These are phyloP conservation scores for Thermothielavioides terrestris DNA, from an alignment of 495 filamentous ascomycete genomes.

Conservation along the genomic window DNA sequence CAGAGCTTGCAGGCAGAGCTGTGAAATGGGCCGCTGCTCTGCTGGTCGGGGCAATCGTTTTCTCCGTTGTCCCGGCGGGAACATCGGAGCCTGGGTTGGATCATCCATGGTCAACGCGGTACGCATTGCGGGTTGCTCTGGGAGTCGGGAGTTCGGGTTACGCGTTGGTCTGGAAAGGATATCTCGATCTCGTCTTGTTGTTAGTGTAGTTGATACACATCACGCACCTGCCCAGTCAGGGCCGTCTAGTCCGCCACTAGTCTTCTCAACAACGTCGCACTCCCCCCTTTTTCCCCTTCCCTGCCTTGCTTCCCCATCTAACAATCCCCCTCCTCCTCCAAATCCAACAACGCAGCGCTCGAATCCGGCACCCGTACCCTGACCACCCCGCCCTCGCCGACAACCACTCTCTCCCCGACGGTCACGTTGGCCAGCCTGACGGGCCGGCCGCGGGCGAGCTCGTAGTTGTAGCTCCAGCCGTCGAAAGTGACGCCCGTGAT, in stretches of 20 bases:
- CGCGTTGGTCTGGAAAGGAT: not conserved
- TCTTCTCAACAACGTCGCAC: not conserved
- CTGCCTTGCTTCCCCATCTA: not conserved
- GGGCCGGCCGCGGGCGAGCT: conserved; percentile 47
- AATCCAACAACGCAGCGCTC: conserved; percentile 43
- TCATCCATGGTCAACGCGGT: too few relatives aligned
- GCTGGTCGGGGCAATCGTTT: not conserved
- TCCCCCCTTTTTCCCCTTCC: not conserved
- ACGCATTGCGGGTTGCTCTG: not conserved
- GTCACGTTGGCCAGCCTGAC: conserved; percentile 51
- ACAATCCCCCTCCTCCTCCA: conserved; percentile 13
- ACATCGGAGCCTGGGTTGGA: too few relatives aligned
- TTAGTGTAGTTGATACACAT: conserved; percentile 3
- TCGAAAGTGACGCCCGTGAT: conserved; percentile 54
- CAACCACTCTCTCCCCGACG: conserved; percentile 40
- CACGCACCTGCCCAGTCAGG: not conserved
- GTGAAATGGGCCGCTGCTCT: not conserved
- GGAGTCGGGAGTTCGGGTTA: not conserved
- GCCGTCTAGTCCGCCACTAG: not conserved
- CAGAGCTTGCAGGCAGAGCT: not conserved
- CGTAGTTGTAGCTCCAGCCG: conserved; percentile 56
- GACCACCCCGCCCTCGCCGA: conserved; percentile 35
- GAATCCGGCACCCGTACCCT: conserved; percentile 42
- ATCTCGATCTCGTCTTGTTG: not conserved
- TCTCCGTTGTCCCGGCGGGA: not conserved